Evolutionary conservation across 371 early-diverging fungal species (phyloP), one percentile per base, ranked within the genome.

Genomic region (Batrachochytrium dendrobatidis): DNA sequence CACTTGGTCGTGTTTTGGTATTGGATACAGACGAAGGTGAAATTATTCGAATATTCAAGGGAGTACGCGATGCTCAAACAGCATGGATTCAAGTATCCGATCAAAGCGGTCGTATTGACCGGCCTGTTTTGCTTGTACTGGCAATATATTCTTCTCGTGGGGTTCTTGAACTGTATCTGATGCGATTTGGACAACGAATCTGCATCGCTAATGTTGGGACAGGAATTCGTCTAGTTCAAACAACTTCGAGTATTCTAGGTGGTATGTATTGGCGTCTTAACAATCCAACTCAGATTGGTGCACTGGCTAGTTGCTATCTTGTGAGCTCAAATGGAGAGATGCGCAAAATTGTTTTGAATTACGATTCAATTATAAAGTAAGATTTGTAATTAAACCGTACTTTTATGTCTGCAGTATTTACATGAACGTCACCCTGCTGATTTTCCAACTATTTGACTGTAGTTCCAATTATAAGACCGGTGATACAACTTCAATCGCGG

Each of bases 141-240:
- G 58, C 34, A 3, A 55, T 66, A 3, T 66, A 66, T 45, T 6
- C 46, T 3, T 46, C 58, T 26, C 29, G 66, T 30, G 66, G 66
- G 18, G 57, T 59, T 0, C 33, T 66, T 29, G 66, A 66, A 53
- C 17, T 66, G 7, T 55, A 58, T 34, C 35, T 5, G 33, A 26
- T 58, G 22, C 53, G 52, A 15, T 35, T 50, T 20, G 54, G 57
- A 17, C 24, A 31, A 32, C 51, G 65, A 8, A n/a, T 60, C 15
- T 52, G 57, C 26, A 61, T 57, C 18, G 25, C 35, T 29, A 10
- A 50, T 8, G 58, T 61, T 22, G 65, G 61, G 1, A 24, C 2
- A 4, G 61, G 55, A 18, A 32, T 46, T 34, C 29, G 53, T 22
- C 48, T 65, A 53, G 29, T 65, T 43, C 65, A 65, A 90, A 88